Base-by-base conservation (phyloP, 2,329 filamentous ascomycete species). In the Penicillium sp. region DNA sequence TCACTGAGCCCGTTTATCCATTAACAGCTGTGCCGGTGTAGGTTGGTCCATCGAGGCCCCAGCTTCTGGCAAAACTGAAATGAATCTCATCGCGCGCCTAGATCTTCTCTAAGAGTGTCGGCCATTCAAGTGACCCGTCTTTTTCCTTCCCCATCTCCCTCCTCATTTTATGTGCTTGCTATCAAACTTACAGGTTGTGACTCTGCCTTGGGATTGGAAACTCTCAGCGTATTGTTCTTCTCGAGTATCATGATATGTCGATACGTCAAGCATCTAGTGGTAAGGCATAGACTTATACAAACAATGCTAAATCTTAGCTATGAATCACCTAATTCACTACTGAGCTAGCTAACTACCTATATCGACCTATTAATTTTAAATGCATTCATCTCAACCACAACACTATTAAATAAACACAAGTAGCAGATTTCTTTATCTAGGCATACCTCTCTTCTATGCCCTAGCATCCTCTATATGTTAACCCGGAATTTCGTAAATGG, bases 201-300 rank as follows among this genome's bases (percentile, higher is more conserved):
- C 29, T 47, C 47, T 51, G 31, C 27, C 21, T 45, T 56, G 47
- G 39, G 47, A 40, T 46, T 56, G 47, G 53, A 56, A 41, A 51
- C 51, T 51, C 53, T 46, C 29, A 56, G 47, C 29, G 46, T 51
- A 56, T 38, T 56, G 47, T 56, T 56, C 27, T 56, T 56, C 29
- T 31, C 47, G 47, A 16, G n/a, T 5, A 29, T 56, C 5, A 56
- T 56, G 53, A n/a, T n/a, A n/a, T n/a, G n/a, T n/a, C n/a, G 46
- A 51, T 56, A 56, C 25, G 21, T 58, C 48, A 31, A 31, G 31
- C 10, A 39, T 21, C 27, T 39, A 51, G 11, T 43, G 40, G 40
- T 16, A 23, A 43, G 40, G 40, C 21, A 44, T 27, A 27, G 40
- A 44, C 7, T 13, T 10, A 44, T n/a, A 44, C 23, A 43, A 43